Conservation (phyloP, 495 filamentous ascomycete genomes). For the Penicillium cataractarum region DNA sequence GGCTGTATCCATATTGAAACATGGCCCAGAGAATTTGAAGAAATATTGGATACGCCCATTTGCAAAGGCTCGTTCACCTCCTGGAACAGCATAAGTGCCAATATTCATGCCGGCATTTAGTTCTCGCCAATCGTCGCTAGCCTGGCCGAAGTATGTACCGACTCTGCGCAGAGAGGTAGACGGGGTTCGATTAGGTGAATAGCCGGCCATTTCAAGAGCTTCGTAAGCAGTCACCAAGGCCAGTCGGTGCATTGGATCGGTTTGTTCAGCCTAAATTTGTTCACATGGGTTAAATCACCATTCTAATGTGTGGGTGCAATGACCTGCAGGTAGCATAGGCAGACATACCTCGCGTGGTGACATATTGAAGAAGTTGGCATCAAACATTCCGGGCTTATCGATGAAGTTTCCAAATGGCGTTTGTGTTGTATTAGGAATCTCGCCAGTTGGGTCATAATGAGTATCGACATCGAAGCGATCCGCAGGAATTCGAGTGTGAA, state of each 20-base stretch:
- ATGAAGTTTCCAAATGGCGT: conserved; percentile 46
- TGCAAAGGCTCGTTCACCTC: conserved; percentile 70
- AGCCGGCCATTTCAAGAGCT: conserved; percentile 75
- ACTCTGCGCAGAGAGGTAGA: conserved; percentile 52
- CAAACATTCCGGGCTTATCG: conserved; percentile 37
- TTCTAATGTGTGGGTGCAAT: neutral
- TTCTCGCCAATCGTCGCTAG: conserved; percentile 77
- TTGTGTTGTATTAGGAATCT: conserved; percentile 33
- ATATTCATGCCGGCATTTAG: conserved; percentile 73
- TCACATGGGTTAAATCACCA: neutral
- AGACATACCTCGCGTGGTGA: conserved; percentile 42
- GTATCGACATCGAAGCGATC: conserved; percentile 49
- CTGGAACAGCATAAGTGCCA: conserved; percentile 79
- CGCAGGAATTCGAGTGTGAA: conserved; percentile 37
- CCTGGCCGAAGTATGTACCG: conserved; percentile 78
- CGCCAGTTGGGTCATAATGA: conserved; percentile 48
- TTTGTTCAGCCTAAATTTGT: conserved; percentile 52
- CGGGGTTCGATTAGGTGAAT: conserved; percentile 18
- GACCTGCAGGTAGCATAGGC: neutral
- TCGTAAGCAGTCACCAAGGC: conserved; percentile 75
- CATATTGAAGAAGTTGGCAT: conserved; percentile 41
- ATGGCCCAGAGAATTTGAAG: conserved; percentile 70
- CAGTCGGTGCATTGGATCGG: conserved; percentile 77
- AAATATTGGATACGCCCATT: conserved; percentile 53
- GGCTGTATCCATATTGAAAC: conserved; percentile 73